phyloP scores from a whole-genome alignment of 208 protist species.

The Wallacemonas sp. region DNA sequence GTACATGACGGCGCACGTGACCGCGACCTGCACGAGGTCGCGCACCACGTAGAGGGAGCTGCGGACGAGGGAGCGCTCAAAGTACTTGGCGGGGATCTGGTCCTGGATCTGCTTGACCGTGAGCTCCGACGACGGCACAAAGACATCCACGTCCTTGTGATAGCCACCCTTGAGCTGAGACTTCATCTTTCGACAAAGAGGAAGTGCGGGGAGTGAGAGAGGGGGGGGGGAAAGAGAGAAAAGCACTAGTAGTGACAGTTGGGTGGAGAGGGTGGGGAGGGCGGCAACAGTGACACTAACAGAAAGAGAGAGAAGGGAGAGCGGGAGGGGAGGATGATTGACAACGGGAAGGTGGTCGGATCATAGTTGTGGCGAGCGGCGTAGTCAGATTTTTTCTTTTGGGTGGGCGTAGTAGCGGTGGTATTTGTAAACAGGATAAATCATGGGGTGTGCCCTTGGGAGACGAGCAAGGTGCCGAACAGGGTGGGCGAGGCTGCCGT shows the following conservation, averaged over 20 bases:
- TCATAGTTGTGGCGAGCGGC: too few species aligned
- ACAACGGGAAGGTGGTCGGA: too few species aligned
- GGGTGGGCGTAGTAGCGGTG: not conserved
- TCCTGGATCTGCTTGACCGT: slow-evolving; percentile 79
- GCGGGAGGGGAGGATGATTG: too few species aligned
- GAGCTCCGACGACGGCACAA: slow-evolving; percentile 59
- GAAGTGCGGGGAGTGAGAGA: not conserved
- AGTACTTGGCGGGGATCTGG: slow-evolving; percentile 74
- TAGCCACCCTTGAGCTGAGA: slow-evolving; percentile 53
- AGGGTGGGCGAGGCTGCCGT: not conserved
- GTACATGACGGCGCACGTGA: slow-evolving; percentile 65
- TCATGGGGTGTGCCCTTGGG: not conserved
- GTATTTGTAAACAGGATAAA: not conserved
- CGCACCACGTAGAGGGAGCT: slow-evolving; percentile 60
- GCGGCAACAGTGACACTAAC: too few species aligned
- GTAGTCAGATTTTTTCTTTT: not conserved
- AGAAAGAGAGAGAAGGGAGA: too few species aligned
- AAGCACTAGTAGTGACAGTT: slow-evolving; percentile 3
- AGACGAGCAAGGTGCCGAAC: slow-evolving; percentile 1
- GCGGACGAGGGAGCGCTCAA: slow-evolving; percentile 45
- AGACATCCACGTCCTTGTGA: slow-evolving; percentile 65
- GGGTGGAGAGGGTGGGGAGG: too few species aligned
- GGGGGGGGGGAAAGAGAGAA: not conserved
- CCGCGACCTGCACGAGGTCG: slow-evolving; percentile 57
- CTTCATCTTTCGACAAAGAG: slow-evolving; percentile 36